Conservation (phyloP, 116 monocot species). For the Cymodocea nodosa region DNA sequence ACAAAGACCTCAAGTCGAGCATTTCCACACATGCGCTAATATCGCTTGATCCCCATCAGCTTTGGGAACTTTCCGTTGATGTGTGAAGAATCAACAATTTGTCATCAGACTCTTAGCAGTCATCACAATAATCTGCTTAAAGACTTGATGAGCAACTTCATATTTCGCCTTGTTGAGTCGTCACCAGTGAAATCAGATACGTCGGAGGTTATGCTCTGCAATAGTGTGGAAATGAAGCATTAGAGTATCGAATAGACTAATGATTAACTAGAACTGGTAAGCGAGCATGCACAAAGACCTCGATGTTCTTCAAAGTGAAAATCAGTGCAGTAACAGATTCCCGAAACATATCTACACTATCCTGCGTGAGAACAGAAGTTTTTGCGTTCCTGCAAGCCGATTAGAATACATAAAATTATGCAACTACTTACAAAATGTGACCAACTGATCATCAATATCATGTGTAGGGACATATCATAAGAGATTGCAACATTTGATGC, state of each 20-base stretch:
- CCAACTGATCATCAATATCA: too few relatives aligned
- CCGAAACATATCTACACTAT: constrained; percentile 46
- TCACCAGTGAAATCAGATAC: constrained; percentile 77
- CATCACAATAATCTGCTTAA: constrained; percentile 73
- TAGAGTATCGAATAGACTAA: not conserved
- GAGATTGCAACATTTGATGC: too few relatives aligned
- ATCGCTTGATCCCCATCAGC: too few relatives aligned
- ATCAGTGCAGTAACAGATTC: constrained; percentile 57
- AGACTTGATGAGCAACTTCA: constrained; percentile 84
- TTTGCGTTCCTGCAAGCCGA: constrained; percentile 38
- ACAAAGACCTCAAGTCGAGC: too few relatives aligned
- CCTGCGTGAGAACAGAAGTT: constrained; percentile 42
- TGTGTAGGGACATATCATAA: too few relatives aligned
- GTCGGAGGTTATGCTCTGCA: constrained; percentile 75
- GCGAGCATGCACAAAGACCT: constrained; percentile 26
- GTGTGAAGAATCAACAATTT: not conserved
- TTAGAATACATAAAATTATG: not conserved
- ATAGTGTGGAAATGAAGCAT: not conserved
- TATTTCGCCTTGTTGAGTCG: constrained; percentile 47
- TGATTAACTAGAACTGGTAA: not conserved
- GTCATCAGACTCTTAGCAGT: not conserved
- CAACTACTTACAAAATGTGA: not conserved
- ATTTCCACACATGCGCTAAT: too few relatives aligned
- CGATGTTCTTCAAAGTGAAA: constrained; percentile 72
- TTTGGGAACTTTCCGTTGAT: too few relatives aligned